Conservation (phyloP, 2,329 filamentous ascomycete species). For the Sporothrix brunneoviolacea region DNA sequence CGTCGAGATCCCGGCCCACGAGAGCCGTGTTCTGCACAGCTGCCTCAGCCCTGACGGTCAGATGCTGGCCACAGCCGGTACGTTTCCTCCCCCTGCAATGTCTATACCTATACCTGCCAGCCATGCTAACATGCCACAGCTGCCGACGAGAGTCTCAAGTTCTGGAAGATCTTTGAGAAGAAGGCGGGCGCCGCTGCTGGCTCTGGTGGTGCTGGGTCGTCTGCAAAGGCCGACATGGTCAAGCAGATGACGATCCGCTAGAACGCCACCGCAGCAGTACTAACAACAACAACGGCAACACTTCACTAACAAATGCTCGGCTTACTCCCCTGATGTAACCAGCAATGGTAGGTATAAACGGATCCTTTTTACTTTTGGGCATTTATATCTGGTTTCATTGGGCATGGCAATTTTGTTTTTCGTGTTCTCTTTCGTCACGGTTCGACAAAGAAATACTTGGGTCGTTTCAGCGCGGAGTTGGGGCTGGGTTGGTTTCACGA, state of each 20-base stretch:
- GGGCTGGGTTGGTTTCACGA: slow-evolving; percentile 25
- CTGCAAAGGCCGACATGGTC: slow-evolving; percentile 74
- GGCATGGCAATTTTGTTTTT: slow-evolving; percentile 12
- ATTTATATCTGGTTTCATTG: slow-evolving; percentile 17
- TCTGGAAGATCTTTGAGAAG: slow-evolving; percentile 99
- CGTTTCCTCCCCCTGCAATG: slow-evolving; percentile 23
- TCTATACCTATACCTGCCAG: too few relatives aligned
- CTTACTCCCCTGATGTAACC: slow-evolving; percentile 12
- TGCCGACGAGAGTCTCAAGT: slow-evolving; percentile 95
- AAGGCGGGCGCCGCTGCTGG: slow-evolving; percentile 70
- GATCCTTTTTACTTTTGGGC: slow-evolving; percentile 1
- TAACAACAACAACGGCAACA: neutral
- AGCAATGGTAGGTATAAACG: slow-evolving; percentile 40
- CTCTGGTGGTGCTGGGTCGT: slow-evolving; percentile 58
- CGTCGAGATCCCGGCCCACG: slow-evolving; percentile 94
- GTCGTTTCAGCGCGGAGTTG: slow-evolving; percentile 46
- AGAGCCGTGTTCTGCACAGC: slow-evolving; percentile 93
- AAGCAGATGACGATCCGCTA: slow-evolving; percentile 95
- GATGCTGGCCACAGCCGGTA: slow-evolving; percentile 89
- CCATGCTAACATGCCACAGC: slow-evolving; percentile 47
- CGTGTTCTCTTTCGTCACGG: slow-evolving; percentile 14
- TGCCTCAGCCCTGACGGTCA: slow-evolving; percentile 95
- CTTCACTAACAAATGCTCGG: slow-evolving; percentile 18
- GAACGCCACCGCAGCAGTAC: slow-evolving; percentile 22
- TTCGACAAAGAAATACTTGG: slow-evolving; percentile 22